A percentile compares a stretch with the other conserved stretches of the same genome.
Evolutionary conservation across 352 stramenopile genomes (phyloP).

Genomic region (Globisporangium nodosum): DNA sequence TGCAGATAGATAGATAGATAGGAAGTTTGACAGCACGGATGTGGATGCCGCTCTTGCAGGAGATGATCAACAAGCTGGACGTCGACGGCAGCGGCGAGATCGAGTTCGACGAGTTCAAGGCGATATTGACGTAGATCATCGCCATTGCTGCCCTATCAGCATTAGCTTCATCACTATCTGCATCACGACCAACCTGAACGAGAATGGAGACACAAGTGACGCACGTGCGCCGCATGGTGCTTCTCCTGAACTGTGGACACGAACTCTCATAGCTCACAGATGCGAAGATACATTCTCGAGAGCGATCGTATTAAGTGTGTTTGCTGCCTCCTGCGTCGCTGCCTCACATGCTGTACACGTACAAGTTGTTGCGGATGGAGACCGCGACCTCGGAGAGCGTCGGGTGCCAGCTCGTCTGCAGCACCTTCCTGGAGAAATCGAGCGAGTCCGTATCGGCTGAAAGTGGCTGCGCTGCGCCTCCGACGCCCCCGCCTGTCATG

Average conservation of each 20-base stretch:
- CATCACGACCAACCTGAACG: background rate
- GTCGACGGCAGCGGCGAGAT: constrained; percentile 93
- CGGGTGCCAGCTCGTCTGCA: constrained; percentile 84
- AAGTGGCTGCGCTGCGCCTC: constrained; percentile 21
- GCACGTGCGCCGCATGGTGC: no score
- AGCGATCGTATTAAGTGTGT: background rate
- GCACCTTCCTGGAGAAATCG: constrained; percentile 84
- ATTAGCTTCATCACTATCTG: background rate
- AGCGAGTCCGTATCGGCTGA: constrained; percentile 40
- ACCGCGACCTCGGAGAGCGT: constrained; percentile 75
- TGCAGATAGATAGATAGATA: background rate
- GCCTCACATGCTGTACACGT: constrained; percentile 65
- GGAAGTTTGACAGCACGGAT: background rate
- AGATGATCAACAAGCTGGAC: constrained; percentile 97
- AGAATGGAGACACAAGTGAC: background rate
- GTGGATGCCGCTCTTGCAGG: constrained; percentile 14
- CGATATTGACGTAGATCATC: constrained; percentile 56
- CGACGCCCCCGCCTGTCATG: constrained; percentile 32
- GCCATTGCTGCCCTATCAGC: no score
- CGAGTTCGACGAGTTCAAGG: constrained; percentile 96
- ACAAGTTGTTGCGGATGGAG: constrained; percentile 79
- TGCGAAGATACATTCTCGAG: background rate
- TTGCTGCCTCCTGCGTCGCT: background rate
- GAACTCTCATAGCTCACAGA: background rate
- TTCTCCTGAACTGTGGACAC: no score